Base-by-base conservation (phyloP, 306 rosid species). In the Acacia confusa region DNA sequence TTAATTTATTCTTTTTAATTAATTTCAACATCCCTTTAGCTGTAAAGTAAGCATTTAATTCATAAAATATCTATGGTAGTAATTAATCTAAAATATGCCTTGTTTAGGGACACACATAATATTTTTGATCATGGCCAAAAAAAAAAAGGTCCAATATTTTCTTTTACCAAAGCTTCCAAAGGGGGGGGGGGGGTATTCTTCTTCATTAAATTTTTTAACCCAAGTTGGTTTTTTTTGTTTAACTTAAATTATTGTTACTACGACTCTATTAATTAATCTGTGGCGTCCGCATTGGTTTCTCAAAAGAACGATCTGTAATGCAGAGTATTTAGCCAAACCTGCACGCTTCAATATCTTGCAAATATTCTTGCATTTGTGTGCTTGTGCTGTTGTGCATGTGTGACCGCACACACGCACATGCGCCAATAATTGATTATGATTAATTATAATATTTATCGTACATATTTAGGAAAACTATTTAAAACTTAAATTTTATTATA, bases 1-100 rank as follows among this genome's bases (percentile, higher is more conserved):
- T 53, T n/a, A n/a, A n/a, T n/a, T 82, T 61, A 45, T 72, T 63
- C 38, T 75, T 82, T 80, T 77, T 55, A 60, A 24, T 60, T 60
- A 60, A 10, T 60, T 60, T 60, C n/a, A 16, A 50, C 57, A 50
- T 16, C 36, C 27, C 67, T 25, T 25, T 34, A 25, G 38, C 38
- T 13, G 38, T 61, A 4, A 61, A 28, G 38, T 14, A 27, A 1
- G 68, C 68, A 61, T 61, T 27, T 61, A 27, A 14, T 27, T 30
- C 20, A 27, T 2, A 24, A 25, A 24, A 4, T 25, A 58, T n/a
- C 13, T 11, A 1, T n/a, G n/a, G 9, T 19, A 52, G 19, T 3
- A 52, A 50, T n/a, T 22, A 9, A 58, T 20, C 30, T 9, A 60
- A 60, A 53, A 25, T 60, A 2, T 1, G 7, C 66, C 16, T 10